Percentiles rank a stretch among this genome's conserved stretches.
Evolutionary conservation across 306 rosid species (phyloP).

Genomic region (Astragalus glycyphyllos): DNA sequence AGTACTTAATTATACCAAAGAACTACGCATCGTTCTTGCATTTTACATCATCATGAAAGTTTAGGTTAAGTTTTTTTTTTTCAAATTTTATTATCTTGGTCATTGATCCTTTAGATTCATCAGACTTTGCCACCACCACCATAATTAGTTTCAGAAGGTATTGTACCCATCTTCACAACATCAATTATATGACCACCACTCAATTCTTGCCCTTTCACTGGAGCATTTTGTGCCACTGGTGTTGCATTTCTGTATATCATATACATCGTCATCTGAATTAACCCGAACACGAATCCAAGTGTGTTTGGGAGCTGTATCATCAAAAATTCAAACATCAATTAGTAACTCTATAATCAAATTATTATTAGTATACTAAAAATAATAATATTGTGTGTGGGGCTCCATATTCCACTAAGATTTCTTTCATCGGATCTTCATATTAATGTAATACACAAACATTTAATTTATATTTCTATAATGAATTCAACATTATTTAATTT

Average conservation of each 20-base stretch:
- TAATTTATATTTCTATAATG: conserved; percentile 13
- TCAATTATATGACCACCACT: conserved; percentile 70
- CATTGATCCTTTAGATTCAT: conserved; percentile 14
- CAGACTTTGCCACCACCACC: conserved; percentile 43
- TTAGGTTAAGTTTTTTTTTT: conserved; percentile 40
- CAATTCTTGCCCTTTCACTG: conserved; percentile 61
- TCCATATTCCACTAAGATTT: conserved; percentile 38
- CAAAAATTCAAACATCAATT: conserved; percentile 3
- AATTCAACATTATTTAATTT: conserved; percentile 30
- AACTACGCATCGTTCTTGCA: conserved; percentile 37
- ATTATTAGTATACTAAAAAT: too few relatives aligned
- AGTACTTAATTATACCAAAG: conserved; percentile 35
- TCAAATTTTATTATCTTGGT: neutral
- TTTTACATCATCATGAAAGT: conserved; percentile 29
- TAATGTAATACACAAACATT: conserved; percentile 35
- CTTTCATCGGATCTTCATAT: conserved; percentile 33
- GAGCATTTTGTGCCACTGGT: conserved; percentile 44
- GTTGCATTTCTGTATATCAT: conserved; percentile 67
- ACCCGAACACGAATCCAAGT: conserved; percentile 85
- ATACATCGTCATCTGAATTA: conserved; percentile 81
- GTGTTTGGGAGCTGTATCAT: conserved; percentile 77
- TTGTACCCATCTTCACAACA: conserved; percentile 57
- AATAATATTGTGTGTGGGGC: conserved; percentile 5
- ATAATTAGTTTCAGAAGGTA: conserved; percentile 38
- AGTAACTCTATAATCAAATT: too few relatives aligned